Percentiles rank a stretch among this genome's conserved stretches.
Evolutionary conservation across 257 asterid genomes (phyloP).

Genomic region (Coffea eugenioides): DNA sequence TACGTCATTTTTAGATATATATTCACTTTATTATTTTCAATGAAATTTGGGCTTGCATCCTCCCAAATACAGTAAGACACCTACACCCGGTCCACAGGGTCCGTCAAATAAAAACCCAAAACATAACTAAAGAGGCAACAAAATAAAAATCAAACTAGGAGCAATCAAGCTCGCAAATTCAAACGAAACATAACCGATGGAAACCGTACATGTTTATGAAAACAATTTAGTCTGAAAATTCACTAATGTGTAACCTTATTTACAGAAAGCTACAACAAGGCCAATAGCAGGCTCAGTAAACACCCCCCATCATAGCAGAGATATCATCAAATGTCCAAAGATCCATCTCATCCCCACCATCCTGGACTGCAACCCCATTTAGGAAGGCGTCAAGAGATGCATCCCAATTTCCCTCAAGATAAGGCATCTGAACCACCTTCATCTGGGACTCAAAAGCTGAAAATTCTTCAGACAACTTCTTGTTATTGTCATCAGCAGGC

Average conservation of each 20-base stretch:
- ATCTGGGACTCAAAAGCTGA: conserved; percentile 60
- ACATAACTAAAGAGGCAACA: too few species aligned
- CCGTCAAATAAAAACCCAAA: too few species aligned
- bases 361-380: conserved; percentile 51
- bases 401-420: conserved; percentile 70
- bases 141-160: too few species aligned
- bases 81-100: too few species aligned
- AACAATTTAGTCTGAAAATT: conserved; percentile 8
- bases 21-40: too few species aligned
- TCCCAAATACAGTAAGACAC: too few species aligned
- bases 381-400: conserved; percentile 68
- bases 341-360: conserved; percentile 54
- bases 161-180: too few species aligned
- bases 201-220: not conserved
- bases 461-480: conserved; percentile 42
- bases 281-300: conserved; percentile 37
- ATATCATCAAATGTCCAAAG: conserved; percentile 78
- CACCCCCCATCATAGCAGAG: conserved; percentile 50
- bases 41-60: too few species aligned
- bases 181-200: too few species aligned
- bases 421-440: conserved; percentile 68
- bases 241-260: conserved; percentile 75
- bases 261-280: conserved; percentile 39
- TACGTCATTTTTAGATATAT: too few species aligned
- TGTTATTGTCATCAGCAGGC: conserved; percentile 25